Percentiles rank a stretch among this genome's conserved stretches.
These are phyloP conservation scores for Exidia glandulosa DNA, from an alignment of 768 basidiomycete species.

Conservation along the genomic window DNA sequence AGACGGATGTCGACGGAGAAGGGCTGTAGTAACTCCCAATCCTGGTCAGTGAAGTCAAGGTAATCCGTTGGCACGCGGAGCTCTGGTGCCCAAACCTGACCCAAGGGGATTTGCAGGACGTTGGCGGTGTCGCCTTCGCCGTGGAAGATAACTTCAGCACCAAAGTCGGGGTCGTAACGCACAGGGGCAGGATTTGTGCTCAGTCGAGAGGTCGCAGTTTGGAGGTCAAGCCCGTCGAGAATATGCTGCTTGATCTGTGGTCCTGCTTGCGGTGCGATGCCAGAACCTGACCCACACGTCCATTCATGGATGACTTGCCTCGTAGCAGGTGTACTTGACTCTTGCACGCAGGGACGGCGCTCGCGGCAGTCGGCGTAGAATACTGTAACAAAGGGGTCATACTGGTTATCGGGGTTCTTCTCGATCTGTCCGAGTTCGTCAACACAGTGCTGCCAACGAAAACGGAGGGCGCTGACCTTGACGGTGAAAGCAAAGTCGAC, in stretches of 20 bases:
- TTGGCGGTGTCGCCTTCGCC: not conserved
- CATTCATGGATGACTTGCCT: not conserved
- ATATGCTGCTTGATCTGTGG: not conserved
- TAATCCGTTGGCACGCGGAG: not conserved
- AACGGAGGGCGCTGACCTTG: no score
- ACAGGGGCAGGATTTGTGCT: not conserved
- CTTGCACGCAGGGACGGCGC: not conserved
- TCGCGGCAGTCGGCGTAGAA: not conserved
- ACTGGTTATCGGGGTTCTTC: no score
- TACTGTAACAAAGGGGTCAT: no score
- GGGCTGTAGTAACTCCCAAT: conserved; percentile 22
- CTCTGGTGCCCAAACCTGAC: not conserved
- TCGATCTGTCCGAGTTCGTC: no score
- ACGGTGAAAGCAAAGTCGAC: no score
- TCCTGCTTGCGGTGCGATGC: not conserved
- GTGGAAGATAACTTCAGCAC: not conserved
- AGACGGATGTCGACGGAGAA: conserved; percentile 11
- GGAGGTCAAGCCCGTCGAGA: not conserved
- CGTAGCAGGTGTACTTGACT: not conserved
- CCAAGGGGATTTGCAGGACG: not conserved
- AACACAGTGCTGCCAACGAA: no score
- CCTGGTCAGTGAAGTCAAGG: conserved; percentile 4
- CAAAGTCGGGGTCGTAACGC: not conserved
- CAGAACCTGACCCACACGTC: not conserved
- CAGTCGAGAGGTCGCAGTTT: not conserved